Percentiles rank a stretch among this genome's conserved stretches.
These are phyloP conservation scores for Toxoplasma gondii DNA, from an alignment of 169 alveolate genomes.

Conservation along the genomic window DNA sequence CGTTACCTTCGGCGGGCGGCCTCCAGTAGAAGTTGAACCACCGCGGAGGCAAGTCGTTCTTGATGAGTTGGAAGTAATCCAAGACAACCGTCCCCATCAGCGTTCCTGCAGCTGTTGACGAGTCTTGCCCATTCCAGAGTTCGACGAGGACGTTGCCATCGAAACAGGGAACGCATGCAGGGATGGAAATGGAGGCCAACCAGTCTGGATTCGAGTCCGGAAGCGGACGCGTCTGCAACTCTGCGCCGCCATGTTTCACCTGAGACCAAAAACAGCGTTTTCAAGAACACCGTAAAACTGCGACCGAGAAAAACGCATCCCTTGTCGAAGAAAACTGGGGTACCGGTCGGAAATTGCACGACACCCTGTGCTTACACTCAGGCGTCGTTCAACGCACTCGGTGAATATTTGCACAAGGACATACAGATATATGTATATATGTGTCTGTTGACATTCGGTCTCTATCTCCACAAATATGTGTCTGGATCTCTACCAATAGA, in stretches of 20 bases:
- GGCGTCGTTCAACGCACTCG: no score
- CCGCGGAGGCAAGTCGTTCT: constrained; percentile 76
- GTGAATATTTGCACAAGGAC: not conserved
- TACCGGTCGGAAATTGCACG: no score
- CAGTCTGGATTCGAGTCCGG: constrained; percentile 7
- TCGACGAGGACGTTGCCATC: constrained; percentile 70
- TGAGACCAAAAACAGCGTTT: not conserved
- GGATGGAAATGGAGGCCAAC: constrained; percentile 36
- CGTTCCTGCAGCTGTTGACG: constrained; percentile 58
- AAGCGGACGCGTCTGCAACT: not conserved
- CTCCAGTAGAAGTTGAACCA: constrained; percentile 85
- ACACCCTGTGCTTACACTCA: no score
- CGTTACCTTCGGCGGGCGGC: constrained; percentile 76
- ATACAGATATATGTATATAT: not conserved
- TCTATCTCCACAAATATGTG: not conserved
- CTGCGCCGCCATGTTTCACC: not conserved
- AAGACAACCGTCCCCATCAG: constrained; percentile 76
- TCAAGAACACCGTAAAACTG: not conserved
- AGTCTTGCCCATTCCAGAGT: constrained; percentile 80
- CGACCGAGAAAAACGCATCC: not conserved
- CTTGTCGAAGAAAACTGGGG: no score
- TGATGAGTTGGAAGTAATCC: constrained; percentile 78
- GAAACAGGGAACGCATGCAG: constrained; percentile 55
- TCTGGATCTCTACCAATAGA: not conserved
- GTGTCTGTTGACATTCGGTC: not conserved